A percentile compares a stretch with the other conserved stretches of the same genome.
These are phyloP conservation scores for Bacterosira constricta DNA, from an alignment of 108 stramenopile species.

Conservation along the genomic window DNA sequence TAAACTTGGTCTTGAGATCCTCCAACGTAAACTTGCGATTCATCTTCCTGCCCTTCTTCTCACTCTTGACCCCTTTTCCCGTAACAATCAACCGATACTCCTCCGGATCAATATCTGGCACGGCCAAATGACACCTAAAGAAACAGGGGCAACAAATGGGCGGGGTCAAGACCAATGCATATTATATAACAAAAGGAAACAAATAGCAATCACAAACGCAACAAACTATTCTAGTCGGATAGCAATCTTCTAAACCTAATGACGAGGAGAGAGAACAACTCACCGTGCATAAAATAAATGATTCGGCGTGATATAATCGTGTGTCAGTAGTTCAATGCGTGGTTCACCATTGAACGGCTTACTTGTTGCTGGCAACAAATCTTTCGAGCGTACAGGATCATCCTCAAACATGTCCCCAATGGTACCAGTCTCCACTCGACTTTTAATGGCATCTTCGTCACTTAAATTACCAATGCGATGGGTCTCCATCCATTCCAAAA, in stretches of 20 bases:
- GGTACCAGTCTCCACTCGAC: slow-evolving; percentile 11
- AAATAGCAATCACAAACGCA: no score
- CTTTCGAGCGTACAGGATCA: slow-evolving; percentile 66
- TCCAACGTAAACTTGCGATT: slow-evolving; percentile 61
- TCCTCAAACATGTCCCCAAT: slow-evolving; percentile 57
- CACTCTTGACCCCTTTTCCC: slow-evolving; percentile 45
- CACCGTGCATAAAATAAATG: slow-evolving; percentile 79
- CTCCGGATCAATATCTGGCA: slow-evolving; percentile 65
- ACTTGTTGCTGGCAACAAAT: slow-evolving; percentile 40
- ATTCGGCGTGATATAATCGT: slow-evolving; percentile 77
- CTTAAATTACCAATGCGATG: slow-evolving; percentile 51
- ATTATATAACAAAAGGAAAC: no score
- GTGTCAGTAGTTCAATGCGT: slow-evolving; percentile 58
- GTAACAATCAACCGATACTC: slow-evolving; percentile 58
- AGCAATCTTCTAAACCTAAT: no score
- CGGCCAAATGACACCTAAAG: slow-evolving; percentile 84
- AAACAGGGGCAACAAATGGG: no score
- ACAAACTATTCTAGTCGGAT: no score
- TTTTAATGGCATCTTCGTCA: slow-evolving; percentile 37
- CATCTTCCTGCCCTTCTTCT: no score
- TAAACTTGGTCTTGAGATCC: slow-evolving; percentile 69
- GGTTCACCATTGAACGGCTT: slow-evolving; percentile 83
- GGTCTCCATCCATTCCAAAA: slow-evolving; percentile 45
- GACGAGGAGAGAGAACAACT: no score
- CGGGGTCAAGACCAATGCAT: no score